phyloP scores from a whole-genome alignment of 495 filamentous ascomycete genomes.

The Physcia stellaris region DNA sequence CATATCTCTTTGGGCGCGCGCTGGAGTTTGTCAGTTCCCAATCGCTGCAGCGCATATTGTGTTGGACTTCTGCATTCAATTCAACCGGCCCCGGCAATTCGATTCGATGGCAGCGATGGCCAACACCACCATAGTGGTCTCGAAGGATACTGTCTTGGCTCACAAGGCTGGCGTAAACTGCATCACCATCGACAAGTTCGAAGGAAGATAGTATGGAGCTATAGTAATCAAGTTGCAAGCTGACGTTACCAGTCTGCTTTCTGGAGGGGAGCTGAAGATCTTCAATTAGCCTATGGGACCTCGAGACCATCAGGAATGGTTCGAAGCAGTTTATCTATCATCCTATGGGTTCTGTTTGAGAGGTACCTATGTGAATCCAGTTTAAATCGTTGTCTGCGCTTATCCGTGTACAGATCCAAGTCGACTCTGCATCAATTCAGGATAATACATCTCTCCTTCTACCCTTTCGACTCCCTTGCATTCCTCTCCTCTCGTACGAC shows the following conservation, averaged over 20 bases:
- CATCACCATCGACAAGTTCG: conserved; percentile 61
- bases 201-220: conserved; percentile 53
- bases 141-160: conserved; percentile 33
- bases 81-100: conserved; percentile 46
- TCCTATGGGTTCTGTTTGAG: conserved; percentile 23
- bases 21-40: conserved; percentile 47
- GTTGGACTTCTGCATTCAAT: conserved; percentile 46
- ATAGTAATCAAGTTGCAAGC: conserved; percentile 3
- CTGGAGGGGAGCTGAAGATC: conserved; percentile 67
- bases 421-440: conserved; percentile 59
- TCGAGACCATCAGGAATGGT: conserved; percentile 37
- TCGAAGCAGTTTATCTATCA: conserved; percentile 30
- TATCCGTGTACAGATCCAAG: conserved; percentile 18
- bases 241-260: conserved; percentile 46
- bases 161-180: conserved; percentile 67
- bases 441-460: conserved; percentile 75
- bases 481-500: conserved; percentile 76
- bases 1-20: conserved; percentile 57
- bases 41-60: conserved; percentile 48
- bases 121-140: conserved; percentile 9
- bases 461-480: conserved; percentile 67
- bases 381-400: conserved; percentile 15
- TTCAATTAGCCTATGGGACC: conserved; percentile 71
- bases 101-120: conserved; percentile 46
- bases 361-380: neutral